phyloP scores from a whole-genome alignment of 441 rosid genomes.

The Corymbia citriodora region DNA sequence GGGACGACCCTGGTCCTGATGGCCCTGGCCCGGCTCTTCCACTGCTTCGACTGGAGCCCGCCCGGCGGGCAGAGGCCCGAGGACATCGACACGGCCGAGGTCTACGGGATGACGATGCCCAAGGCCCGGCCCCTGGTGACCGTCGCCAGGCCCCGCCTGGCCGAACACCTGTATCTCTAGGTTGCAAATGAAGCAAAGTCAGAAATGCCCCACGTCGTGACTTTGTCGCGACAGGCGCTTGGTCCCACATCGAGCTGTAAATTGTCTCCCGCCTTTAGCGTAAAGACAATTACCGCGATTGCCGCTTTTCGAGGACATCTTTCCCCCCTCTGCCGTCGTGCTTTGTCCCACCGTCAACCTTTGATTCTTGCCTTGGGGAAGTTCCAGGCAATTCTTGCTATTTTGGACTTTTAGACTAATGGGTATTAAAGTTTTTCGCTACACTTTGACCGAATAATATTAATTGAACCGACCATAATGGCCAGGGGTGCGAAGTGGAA shows the following conservation, averaged over 20 bases:
- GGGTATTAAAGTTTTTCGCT: neutral
- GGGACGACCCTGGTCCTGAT: constrained; percentile 75
- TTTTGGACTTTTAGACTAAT: neutral
- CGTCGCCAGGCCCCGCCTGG: constrained; percentile 55
- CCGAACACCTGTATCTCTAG: constrained; percentile 30
- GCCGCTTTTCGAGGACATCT: neutral
- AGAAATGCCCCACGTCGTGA: neutral
- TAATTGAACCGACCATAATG: too few species aligned
- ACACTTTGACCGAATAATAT: neutral
- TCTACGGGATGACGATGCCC: constrained; percentile 96
- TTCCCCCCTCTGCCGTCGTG: too few species aligned
- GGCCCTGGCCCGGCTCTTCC: constrained; percentile 88
- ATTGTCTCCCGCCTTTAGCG: neutral
- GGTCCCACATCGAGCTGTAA: neutral
- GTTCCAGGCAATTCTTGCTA: neutral
- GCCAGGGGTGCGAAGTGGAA: too few species aligned
- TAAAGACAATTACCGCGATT: neutral
- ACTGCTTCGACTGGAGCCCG: constrained; percentile 73
- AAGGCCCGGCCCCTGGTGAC: constrained; percentile 66
- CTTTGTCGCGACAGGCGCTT: neutral
- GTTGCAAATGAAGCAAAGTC: neutral
- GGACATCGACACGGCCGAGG: constrained; percentile 54
- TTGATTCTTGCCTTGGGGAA: neutral
- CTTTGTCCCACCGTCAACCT: neutral
- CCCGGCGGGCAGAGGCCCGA: constrained; percentile 35